These are phyloP conservation scores for Diutina ranongensis DNA, from an alignment of 1,139 yeast genomes.

Conservation along the genomic window DNA sequence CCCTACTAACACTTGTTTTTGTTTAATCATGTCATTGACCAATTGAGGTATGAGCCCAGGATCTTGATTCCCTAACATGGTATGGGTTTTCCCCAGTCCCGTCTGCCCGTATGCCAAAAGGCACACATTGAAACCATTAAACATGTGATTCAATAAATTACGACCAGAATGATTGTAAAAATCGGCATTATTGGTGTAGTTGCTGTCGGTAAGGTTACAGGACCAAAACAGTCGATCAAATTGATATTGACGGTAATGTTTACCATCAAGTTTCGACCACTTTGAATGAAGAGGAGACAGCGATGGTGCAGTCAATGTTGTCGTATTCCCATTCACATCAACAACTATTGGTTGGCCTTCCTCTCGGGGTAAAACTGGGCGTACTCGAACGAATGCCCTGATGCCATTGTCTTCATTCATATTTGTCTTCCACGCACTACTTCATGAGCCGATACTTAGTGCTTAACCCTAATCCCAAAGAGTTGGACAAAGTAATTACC, in stretches of 20 bases:
- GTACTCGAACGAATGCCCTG: conserved; percentile 34
- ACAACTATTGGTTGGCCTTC: conserved; percentile 15
- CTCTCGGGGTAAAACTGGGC: conserved; percentile 33
- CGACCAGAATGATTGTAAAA: conserved; percentile 46
- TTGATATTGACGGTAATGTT: conserved; percentile 16
- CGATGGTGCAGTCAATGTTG: not conserved
- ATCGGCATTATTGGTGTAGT: conserved; percentile 34
- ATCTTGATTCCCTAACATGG: conserved; percentile 55
- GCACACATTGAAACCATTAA: conserved; percentile 65
- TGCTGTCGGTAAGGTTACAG: conserved; percentile 19
- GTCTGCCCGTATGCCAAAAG: conserved; percentile 76
- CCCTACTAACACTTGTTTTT: conserved; percentile 24
- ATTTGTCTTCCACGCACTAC: not conserved
- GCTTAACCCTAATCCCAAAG: conserved; percentile 34
- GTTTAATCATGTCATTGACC: conserved; percentile 41
- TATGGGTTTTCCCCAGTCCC: conserved; percentile 66
- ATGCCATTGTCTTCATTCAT: conserved; percentile 12
- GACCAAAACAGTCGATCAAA: conserved; percentile 60
- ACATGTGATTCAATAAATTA: conserved; percentile 48
- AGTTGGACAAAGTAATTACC: conserved; percentile 28
- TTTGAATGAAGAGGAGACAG: not conserved
- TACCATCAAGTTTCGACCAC: not conserved
- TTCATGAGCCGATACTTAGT: conserved; percentile 18
- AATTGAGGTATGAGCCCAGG: conserved; percentile 55
- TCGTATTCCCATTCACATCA: conserved; percentile 18